Conservation (phyloP, 108 stramenopile species). For the Cyclotella cryptica region DNA sequence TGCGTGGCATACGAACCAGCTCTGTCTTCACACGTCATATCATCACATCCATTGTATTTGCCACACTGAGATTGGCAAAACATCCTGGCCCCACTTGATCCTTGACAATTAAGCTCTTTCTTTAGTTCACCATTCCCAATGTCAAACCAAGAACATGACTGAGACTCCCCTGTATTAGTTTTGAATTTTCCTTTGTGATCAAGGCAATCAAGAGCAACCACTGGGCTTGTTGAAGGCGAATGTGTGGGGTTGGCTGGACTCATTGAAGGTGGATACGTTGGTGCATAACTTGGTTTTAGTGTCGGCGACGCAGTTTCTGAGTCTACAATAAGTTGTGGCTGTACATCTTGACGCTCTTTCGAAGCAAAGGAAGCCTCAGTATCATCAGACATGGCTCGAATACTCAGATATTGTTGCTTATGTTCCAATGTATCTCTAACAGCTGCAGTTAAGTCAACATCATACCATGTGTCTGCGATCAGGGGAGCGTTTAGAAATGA, state of each 20-base stretch:
- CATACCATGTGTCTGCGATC: conserved; percentile 40
- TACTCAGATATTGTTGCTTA: conserved; percentile 27
- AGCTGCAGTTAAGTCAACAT: conserved; percentile 41
- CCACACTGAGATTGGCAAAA: conserved; percentile 44
- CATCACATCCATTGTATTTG: conserved; percentile 40
- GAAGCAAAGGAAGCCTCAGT: conserved; percentile 38
- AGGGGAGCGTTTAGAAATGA: conserved; percentile 33
- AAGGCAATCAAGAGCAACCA: conserved; percentile 29
- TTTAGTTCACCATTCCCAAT: conserved; percentile 30
- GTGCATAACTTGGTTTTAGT: conserved; percentile 17
- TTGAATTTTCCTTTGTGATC: conserved; percentile 33
- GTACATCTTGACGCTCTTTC: conserved; percentile 34
- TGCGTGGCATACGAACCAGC: conserved; percentile 33
- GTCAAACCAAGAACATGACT: conserved; percentile 50
- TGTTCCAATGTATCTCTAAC: conserved; percentile 43
- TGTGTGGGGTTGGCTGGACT: conserved; percentile 11
- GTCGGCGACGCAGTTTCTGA: conserved; percentile 31
- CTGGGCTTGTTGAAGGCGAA: neutral
- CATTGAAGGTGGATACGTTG: conserved; percentile 9
- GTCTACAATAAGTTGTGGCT: conserved; percentile 43
- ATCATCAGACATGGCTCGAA: conserved; percentile 38
- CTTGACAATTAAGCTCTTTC: conserved; percentile 47
- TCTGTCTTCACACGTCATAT: conserved; percentile 40
- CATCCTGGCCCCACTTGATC: conserved; percentile 9
- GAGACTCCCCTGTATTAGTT: conserved; percentile 31